Evolutionary conservation across 176 grass and related monocot genomes (phyloP).

Genomic region (Guadua angustifolia): DNA sequence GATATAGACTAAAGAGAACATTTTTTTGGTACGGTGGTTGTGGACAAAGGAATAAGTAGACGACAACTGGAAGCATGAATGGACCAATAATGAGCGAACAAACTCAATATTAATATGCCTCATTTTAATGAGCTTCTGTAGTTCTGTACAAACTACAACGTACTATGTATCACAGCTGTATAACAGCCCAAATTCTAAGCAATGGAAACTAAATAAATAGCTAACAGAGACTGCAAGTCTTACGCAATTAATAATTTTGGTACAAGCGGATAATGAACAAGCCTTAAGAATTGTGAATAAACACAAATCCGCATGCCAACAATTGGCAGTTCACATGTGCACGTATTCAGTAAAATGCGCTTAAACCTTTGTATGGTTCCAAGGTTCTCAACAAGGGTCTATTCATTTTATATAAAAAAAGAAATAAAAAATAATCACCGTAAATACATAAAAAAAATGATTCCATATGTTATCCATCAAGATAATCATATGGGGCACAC

Average conservation of each 20-base stretch:
- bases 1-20: not conserved
- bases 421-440: not conserved
- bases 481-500: not conserved
- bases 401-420: slow-evolving; percentile 22
- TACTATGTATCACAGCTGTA: not conserved
- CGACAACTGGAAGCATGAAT: not conserved
- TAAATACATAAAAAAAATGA: not conserved
- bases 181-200: not conserved
- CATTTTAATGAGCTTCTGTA: not conserved
- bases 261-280: not conserved
- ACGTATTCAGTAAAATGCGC: not conserved
- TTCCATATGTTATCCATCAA: not conserved
- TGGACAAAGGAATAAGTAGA: slow-evolving; percentile 6
- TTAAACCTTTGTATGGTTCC: not conserved
- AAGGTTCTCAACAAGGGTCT: slow-evolving; percentile 9
- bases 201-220: slow-evolving; percentile 15
- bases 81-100: slow-evolving; percentile 12
- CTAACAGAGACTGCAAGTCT: not conserved
- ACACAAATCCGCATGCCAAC: not conserved
- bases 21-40: not conserved
- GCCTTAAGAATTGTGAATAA: slow-evolving; percentile 6
- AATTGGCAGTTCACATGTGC: not conserved
- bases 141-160: not conserved
- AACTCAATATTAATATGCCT: not conserved
- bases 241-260: slow-evolving; percentile 12